phyloP scores from a whole-genome alignment of 2,329 filamentous ascomycete species.

The Trichoderma koningii region DNA sequence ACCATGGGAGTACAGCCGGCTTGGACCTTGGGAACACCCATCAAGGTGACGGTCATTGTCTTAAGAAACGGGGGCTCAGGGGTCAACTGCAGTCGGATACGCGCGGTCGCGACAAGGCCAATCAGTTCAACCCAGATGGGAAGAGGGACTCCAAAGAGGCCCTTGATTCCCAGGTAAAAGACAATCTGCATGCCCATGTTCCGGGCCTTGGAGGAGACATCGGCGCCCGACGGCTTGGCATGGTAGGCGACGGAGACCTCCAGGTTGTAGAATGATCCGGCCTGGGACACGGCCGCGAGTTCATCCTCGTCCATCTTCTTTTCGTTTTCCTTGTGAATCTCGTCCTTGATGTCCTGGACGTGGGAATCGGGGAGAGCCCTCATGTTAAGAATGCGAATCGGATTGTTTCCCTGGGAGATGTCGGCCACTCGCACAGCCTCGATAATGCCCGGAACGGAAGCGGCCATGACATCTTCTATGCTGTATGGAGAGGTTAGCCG shows the following conservation, averaged over 20 bases:
- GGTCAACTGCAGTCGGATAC: slow-evolving; percentile 79
- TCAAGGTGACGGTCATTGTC: slow-evolving; percentile 87
- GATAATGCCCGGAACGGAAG: slow-evolving; percentile 85
- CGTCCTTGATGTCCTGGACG: slow-evolving; percentile 78
- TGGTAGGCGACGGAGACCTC: slow-evolving; percentile 92
- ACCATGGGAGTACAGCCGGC: slow-evolving; percentile 92
- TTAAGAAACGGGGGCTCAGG: slow-evolving; percentile 92
- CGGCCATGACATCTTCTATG: slow-evolving; percentile 85
- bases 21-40: slow-evolving; percentile 87
- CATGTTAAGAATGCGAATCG: slow-evolving; percentile 83
- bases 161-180: slow-evolving; percentile 89
- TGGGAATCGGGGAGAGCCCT: slow-evolving; percentile 78
- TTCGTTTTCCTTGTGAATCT: slow-evolving; percentile 75
- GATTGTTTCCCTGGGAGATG: slow-evolving; percentile 91
- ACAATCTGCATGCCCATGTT: slow-evolving; percentile 98
- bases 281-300: slow-evolving; percentile 83
- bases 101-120: slow-evolving; percentile 84
- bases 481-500: slow-evolving; percentile 31
- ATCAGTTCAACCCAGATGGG: slow-evolving; percentile 90
- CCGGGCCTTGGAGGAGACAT: slow-evolving; percentile 76
- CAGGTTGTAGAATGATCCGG: slow-evolving; percentile 89
- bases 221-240: slow-evolving; percentile 70
- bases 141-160: slow-evolving; percentile 83
- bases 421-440: slow-evolving; percentile 95
- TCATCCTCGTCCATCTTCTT: slow-evolving; percentile 84